Base-by-base conservation (phyloP, 768 basidiomycete species). In the Ramaria sp. region DNA sequence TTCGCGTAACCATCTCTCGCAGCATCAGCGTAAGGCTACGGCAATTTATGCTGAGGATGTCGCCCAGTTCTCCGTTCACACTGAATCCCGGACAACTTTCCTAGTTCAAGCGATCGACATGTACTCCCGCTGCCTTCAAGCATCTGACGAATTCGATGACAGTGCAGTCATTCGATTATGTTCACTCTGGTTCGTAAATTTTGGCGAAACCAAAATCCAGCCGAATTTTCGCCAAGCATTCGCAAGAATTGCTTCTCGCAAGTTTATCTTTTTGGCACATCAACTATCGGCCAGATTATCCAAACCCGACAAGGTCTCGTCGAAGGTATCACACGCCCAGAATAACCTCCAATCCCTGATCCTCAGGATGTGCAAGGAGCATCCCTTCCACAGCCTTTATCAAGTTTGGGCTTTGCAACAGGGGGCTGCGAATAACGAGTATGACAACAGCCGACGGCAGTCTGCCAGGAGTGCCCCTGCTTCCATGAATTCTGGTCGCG, bases 361-460 rank as follows among this genome's bases (percentile, higher is more conserved):
- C 22, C 56, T 86, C 4, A 78, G 82, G 22, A 88, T 99, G 78
- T 89, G 88, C 63, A 69, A 69, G 57, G 91, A 97, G 53, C 96
- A 99, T 65, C 93, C 95, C 0, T 98, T 91, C 71, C 96, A 99
- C 66, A 86, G 81, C 62, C 71, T 96, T 7, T 95, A 94, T 69
- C 91, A 93, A 62, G 79, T 98, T 2, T 89, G 84, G 67, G 89
- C 88, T 54, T 71, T 95, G 59, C 75, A 71, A 55, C 75, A 17
- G 70, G 70, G 7, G 62, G n/a, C 22, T 56, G 19, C 63, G 59
- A 27, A 20, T 61, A 10, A 58, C 59, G 27, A 20, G 38, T 59
- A 45, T 39, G 59, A 5, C n/a, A 30, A 3, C 4, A 39, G 59
- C 22, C 71, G 77, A 59, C 73, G 83, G 54, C 70, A 74, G 49